A percentile compares a stretch with the other conserved stretches of the same genome.
phyloP scores from a whole-genome alignment of 768 basidiomycete species.

The Leccinum longicurvipes region DNA sequence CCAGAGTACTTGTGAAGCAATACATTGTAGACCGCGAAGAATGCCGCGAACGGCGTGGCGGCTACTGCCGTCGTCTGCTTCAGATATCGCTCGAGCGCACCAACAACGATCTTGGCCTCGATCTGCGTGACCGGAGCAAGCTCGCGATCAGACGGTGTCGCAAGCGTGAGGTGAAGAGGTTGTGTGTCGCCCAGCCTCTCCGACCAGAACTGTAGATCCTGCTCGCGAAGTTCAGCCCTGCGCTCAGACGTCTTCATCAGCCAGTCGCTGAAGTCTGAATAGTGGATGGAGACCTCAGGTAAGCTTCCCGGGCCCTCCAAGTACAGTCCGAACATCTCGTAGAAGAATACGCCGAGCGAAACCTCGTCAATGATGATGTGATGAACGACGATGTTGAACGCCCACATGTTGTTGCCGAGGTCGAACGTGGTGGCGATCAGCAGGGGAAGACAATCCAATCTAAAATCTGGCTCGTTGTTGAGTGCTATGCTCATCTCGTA shows the following conservation, averaged over 20 bases:
- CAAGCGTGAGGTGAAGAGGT: conserved; percentile 23
- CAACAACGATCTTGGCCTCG: conserved; percentile 19
- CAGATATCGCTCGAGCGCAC: conserved; percentile 18
- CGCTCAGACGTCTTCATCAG: conserved; percentile 26
- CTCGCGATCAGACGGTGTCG: conserved; percentile 24
- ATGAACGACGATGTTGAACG: conserved; percentile 30
- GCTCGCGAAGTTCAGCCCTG: conserved; percentile 22
- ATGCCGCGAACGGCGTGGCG: conserved; percentile 28
- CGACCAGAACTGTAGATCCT: conserved; percentile 26
- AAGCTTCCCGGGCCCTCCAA: conserved; percentile 25
- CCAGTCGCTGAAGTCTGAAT: conserved; percentile 24
- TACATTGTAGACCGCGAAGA: conserved; percentile 31
- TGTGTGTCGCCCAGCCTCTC: conserved; percentile 15
- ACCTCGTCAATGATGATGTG: conserved; percentile 32
- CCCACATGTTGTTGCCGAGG: conserved; percentile 20
- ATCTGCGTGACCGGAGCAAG: conserved; percentile 29
- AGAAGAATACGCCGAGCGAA: conserved; percentile 30
- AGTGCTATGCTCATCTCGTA: conserved; percentile 29
- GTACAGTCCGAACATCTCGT: conserved; percentile 28
- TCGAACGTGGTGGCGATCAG: conserved; percentile 29
- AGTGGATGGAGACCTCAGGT: conserved; percentile 19
- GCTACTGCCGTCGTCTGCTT: conserved; percentile 15
- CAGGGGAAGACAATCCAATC: conserved; percentile 25
- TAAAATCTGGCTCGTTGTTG: conserved; percentile 25
- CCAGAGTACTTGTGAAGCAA: conserved; percentile 33